Conservation (phyloP, 225 moss, liverwort and hornwort species). For the Rhytidiadelphus loreus region DNA sequence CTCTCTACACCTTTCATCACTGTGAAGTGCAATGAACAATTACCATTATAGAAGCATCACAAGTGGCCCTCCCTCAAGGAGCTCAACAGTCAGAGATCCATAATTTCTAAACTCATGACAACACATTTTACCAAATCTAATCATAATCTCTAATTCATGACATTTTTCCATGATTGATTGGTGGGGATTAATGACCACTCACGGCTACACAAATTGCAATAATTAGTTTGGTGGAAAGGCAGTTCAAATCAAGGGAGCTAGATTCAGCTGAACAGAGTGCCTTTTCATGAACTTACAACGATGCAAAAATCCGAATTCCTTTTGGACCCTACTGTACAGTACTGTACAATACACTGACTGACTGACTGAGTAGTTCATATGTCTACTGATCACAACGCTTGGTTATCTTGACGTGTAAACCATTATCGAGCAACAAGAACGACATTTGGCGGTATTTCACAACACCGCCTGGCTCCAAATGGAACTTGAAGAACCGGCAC, state of each 20-base stretch:
- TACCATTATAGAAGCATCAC: not conserved
- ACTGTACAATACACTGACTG: no score
- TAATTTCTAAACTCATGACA: not conserved
- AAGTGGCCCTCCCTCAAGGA: not conserved
- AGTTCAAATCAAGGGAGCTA: not conserved
- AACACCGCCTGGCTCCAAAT: not conserved
- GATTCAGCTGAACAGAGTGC: not conserved
- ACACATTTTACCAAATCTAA: not conserved
- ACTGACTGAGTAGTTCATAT: no score
- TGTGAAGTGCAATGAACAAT: not conserved
- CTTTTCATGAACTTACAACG: not conserved
- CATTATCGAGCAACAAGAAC: conserved; percentile 9
- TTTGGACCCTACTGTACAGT: no score
- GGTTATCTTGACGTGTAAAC: conserved; percentile 6
- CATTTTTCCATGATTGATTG: not conserved
- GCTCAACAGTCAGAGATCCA: not conserved
- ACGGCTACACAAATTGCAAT: not conserved
- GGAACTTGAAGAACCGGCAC: conserved; percentile 34
- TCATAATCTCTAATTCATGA: not conserved
- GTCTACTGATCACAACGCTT: not conserved
- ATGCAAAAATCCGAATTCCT: no score
- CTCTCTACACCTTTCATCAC: not conserved
- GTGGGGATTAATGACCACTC: no score
- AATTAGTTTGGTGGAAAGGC: not conserved
- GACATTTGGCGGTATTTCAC: conserved; percentile 27